Evolutionary conservation across 352 stramenopile genomes (phyloP).

Genomic region (Pythium coloratum): DNA sequence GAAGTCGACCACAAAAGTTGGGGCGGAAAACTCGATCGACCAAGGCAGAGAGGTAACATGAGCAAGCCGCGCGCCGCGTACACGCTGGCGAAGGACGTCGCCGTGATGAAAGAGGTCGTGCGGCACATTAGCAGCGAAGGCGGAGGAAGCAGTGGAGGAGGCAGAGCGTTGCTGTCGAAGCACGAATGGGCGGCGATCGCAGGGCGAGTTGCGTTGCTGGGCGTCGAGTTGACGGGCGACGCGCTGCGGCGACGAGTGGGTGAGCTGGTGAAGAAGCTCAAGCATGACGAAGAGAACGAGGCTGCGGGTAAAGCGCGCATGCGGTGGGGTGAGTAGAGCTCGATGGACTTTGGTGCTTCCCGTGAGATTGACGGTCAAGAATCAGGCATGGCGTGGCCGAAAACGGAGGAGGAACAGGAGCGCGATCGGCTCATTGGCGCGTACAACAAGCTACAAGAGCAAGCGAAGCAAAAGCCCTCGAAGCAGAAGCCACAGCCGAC

Average conservation of each 20-base stretch:
- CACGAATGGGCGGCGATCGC: conserved; percentile 5
- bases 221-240: conserved; percentile 7
- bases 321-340: conserved; percentile 19
- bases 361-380: background rate
- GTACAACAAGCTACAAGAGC: conserved; percentile 1
- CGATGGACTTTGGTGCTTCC: background rate
- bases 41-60: background rate
- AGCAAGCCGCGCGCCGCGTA: conserved; percentile 15
- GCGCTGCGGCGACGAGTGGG: conserved; percentile 11
- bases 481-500: background rate
- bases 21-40: conserved; percentile 2
- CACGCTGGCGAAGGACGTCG: conserved; percentile 7
- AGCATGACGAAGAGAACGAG: background rate
- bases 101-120: conserved; percentile 1
- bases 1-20: background rate
- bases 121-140: background rate
- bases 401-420: conserved; percentile 19
- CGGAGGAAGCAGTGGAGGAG: background rate
- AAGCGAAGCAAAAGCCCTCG: background rate
- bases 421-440: conserved; percentile 9
- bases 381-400: conserved; percentile 21
- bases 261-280: conserved; percentile 17
- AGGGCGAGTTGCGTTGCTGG: background rate
- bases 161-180: background rate
- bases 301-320: conserved; percentile 3